A percentile compares a stretch with the other conserved stretches of the same genome.
phyloP scores from a whole-genome alignment of 257 asterid species.

The Buddleja alternifolia region DNA sequence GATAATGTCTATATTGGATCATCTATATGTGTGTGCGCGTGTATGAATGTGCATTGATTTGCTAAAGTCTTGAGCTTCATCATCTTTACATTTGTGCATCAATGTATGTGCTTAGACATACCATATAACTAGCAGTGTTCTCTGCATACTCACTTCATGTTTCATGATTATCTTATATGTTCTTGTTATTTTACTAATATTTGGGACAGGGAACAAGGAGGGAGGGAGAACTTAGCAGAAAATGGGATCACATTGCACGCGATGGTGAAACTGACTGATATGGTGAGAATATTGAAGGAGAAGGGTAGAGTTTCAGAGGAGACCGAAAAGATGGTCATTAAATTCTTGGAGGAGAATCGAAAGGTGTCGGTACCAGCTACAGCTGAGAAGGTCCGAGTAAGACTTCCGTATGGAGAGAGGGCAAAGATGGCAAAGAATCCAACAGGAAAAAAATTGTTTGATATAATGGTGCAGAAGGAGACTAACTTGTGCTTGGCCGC shows the following conservation, averaged over 20 bases:
- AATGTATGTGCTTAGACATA: not conserved
- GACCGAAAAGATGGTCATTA: slow-evolving; percentile 76
- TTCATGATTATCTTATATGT: not conserved
- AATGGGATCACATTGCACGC: slow-evolving; percentile 86
- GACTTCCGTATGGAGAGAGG: slow-evolving; percentile 81
- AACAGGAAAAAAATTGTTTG: slow-evolving; percentile 88
- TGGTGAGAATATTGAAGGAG: slow-evolving; percentile 89
- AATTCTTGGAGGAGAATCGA: slow-evolving; percentile 80
- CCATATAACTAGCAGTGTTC: not conserved
- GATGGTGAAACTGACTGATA: slow-evolving; percentile 84
- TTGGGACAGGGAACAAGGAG: slow-evolving; percentile 90
- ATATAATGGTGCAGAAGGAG: slow-evolving; percentile 83
- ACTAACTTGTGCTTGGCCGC: slow-evolving; percentile 96
- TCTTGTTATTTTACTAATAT: slow-evolving; percentile 23
- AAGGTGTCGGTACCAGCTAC: slow-evolving; percentile 62
- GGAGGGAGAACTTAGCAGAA: slow-evolving; percentile 87
- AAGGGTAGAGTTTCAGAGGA: slow-evolving; percentile 91
- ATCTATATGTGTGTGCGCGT: not conserved
- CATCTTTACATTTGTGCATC: not conserved
- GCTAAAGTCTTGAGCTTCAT: slow-evolving; percentile 2
- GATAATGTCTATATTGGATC: not conserved
- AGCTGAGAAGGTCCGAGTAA: slow-evolving; percentile 37
- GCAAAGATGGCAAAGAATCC: slow-evolving; percentile 78
- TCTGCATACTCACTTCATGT: not conserved
- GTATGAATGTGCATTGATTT: slow-evolving; percentile 9